Evolutionary conservation across 2,329 filamentous ascomycete genomes (phyloP).

Genomic region (Diaporthe nobilis): DNA sequence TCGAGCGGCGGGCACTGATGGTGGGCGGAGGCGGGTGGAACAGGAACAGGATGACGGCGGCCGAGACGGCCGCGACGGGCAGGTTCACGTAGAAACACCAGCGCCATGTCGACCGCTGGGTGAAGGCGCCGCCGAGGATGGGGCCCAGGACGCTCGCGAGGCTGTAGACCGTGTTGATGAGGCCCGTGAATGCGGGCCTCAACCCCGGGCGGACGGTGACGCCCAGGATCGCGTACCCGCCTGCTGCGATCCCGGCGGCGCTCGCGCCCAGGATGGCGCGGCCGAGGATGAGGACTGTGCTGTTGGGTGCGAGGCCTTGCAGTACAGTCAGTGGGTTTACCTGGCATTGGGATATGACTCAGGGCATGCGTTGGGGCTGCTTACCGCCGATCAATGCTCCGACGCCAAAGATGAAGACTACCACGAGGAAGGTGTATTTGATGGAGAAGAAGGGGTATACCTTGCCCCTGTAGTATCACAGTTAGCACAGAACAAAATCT

Average conservation of each 20-base stretch:
- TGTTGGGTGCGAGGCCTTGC: slow-evolving; percentile 48
- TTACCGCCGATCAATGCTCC: slow-evolving; percentile 58
- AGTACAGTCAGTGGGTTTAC: neutral
- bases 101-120: slow-evolving; percentile 53
- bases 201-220: slow-evolving; percentile 38
- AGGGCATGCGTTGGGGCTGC: neutral
- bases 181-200: slow-evolving; percentile 45
- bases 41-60: slow-evolving; percentile 52
- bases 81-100: slow-evolving; percentile 57
- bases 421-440: slow-evolving; percentile 45
- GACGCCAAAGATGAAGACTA: slow-evolving; percentile 57
- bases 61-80: slow-evolving; percentile 47
- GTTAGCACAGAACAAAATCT: neutral
- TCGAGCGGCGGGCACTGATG: neutral
- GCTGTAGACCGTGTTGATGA: slow-evolving; percentile 53
- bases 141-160: slow-evolving; percentile 53
- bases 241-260: slow-evolving; percentile 55
- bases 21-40: slow-evolving; percentile 16
- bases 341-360: no score
- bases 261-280: slow-evolving; percentile 57
- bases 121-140: slow-evolving; percentile 55
- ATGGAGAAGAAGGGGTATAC: slow-evolving; percentile 52
- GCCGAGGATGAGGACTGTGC: slow-evolving; percentile 49
- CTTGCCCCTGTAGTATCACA: slow-evolving; percentile 41
- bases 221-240: slow-evolving; percentile 43